Evolutionary conservation across 805 yeast species (phyloP).

Genomic region (Yarrowia deformans): DNA sequence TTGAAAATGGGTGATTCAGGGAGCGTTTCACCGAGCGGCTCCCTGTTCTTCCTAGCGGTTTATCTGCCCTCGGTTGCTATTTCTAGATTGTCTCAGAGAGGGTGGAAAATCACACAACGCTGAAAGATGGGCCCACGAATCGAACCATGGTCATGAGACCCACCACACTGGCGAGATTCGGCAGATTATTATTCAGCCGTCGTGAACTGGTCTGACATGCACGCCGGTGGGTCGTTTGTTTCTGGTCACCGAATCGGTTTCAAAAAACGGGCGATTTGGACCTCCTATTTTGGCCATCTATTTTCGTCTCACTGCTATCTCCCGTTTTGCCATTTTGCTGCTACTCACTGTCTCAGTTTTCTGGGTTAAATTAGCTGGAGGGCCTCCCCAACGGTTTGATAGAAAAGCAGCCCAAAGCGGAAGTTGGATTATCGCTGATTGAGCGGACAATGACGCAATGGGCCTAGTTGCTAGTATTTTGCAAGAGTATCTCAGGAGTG

Average conservation of each 20-base stretch:
- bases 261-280: too few relatives aligned
- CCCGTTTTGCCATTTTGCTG: conserved; percentile 8
- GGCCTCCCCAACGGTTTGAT: conserved; percentile 15
- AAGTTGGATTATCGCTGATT: neutral
- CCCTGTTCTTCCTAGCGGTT: too few relatives aligned
- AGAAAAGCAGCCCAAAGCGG: neutral
- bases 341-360: conserved; percentile 14
- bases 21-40: too few relatives aligned
- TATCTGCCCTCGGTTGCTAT: neutral
- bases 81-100: neutral
- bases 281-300: neutral
- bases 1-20: too few relatives aligned
- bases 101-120: neutral
- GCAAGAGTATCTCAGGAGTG: too few relatives aligned
- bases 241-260: too few relatives aligned
- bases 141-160: conserved; percentile 33
- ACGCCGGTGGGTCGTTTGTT: too few relatives aligned
- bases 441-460: neutral
- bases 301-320: neutral
- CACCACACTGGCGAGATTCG: neutral
- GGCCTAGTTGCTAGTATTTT: too few relatives aligned
- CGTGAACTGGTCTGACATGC: neutral
- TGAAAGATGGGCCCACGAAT: conserved; percentile 29
- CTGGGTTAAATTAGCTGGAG: conserved; percentile 27
- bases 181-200: neutral